Percentiles rank a stretch among this genome's conserved stretches.
phyloP scores from a whole-genome alignment of 345 rosid genomes.

The Bruguiera sexangula region DNA sequence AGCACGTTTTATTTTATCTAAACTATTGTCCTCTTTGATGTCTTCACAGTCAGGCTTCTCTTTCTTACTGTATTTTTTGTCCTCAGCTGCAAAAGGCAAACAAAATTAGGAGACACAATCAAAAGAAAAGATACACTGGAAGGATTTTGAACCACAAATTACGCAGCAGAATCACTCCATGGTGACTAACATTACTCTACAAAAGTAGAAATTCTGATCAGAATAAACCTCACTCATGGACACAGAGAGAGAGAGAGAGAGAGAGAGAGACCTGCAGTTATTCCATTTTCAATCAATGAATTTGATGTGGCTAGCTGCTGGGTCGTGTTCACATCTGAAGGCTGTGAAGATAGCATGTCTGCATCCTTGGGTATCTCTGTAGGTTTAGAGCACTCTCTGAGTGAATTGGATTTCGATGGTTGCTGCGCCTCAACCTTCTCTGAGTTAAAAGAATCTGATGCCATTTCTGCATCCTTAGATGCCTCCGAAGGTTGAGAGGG shows the following conservation, averaged over 20 bases:
- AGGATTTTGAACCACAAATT: background rate
- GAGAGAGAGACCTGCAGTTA: constrained; percentile 33
- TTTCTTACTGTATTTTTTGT: constrained; percentile 33
- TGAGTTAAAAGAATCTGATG: constrained; percentile 32
- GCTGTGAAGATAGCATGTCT: constrained; percentile 36
- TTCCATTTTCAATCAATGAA: constrained; percentile 27
- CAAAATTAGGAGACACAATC: constrained; percentile 4
- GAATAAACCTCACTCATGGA: background rate
- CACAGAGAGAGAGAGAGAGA: constrained; percentile 1
- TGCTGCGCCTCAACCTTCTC: constrained; percentile 41
- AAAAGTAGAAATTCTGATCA: background rate
- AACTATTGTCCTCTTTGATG: constrained; percentile 37
- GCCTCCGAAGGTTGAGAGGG: constrained; percentile 31
- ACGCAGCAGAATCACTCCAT: background rate
- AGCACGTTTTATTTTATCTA: constrained; percentile 69
- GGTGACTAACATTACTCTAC: background rate
- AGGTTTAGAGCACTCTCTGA: constrained; percentile 25
- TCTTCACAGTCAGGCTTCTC: constrained; percentile 42
- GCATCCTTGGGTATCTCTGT: constrained; percentile 37
- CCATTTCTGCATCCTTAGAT: constrained; percentile 38
- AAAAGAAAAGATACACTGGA: background rate
- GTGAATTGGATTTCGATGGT: constrained; percentile 28
- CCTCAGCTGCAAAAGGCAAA: constrained; percentile 25
- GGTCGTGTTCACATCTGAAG: constrained; percentile 25
- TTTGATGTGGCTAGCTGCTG: constrained; percentile 15